phyloP scores from a whole-genome alignment of 768 basidiomycete genomes.

The Panaeolus cyanescens region DNA sequence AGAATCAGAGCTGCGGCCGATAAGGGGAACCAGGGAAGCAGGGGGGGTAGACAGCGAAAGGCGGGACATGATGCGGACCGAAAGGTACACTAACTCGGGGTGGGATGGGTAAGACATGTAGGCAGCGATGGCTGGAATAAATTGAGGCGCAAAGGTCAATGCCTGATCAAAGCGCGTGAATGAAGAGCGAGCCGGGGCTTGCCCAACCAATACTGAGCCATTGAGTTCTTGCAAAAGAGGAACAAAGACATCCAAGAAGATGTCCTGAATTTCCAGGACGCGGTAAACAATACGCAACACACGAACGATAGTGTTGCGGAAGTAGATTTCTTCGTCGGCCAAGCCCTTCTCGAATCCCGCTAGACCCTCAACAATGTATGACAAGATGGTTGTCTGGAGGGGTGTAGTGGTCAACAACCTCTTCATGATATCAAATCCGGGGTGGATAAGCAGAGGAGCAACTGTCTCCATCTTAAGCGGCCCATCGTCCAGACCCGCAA shows the following conservation, averaged over 20 bases:
- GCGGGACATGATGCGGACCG: constrained; percentile 72
- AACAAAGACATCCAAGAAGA: constrained; percentile 87
- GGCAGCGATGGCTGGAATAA: constrained; percentile 80
- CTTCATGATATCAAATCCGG: constrained; percentile 86
- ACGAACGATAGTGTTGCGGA: constrained; percentile 75
- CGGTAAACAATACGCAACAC: constrained; percentile 82
- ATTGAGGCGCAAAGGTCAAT: constrained; percentile 66
- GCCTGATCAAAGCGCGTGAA: constrained; percentile 78
- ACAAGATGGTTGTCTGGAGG: constrained; percentile 73
- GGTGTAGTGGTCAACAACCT: constrained; percentile 73
- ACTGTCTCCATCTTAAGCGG: constrained; percentile 53
- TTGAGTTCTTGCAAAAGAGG: constrained; percentile 72
- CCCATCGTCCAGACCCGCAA: constrained; percentile 57
- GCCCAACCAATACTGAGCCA: constrained; percentile 48
- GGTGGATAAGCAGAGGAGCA: constrained; percentile 65
- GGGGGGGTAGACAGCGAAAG: constrained; percentile 71
- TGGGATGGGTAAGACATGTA: constrained; percentile 75
- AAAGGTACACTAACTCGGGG: constrained; percentile 72
- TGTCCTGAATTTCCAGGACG: constrained; percentile 81
- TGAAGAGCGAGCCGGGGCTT: constrained; percentile 62
- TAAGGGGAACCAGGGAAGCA: constrained; percentile 72
- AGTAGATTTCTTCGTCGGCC: constrained; percentile 69
- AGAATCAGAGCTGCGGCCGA: constrained; percentile 82
- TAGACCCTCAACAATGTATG: constrained; percentile 80
- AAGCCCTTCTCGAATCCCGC: constrained; percentile 74